Base-by-base conservation (phyloP, 2,329 filamentous ascomycete genomes). In the Botrytis medusae region DNA sequence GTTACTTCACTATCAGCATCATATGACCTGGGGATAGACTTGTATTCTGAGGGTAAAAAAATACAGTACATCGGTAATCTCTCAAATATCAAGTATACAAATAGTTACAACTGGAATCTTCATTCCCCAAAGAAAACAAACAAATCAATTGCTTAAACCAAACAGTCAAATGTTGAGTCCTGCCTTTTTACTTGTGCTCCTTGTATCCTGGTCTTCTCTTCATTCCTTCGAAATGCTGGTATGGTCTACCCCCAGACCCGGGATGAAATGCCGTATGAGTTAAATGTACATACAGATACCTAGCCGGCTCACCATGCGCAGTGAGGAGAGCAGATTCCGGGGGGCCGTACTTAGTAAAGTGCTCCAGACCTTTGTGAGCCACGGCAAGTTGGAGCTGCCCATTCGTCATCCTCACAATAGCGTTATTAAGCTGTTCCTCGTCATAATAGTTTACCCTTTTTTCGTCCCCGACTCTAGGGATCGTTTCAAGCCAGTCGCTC, bases 181-280 rank as follows among this genome's bases (percentile, higher is more conserved):
- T 25, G 16, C 48, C 40, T 40, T 64, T 51, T 59, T 44, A 69
- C 46, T 57, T 42, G 9, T 69, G 65, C 48, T 69, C 65, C 25
- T 1, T 25, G n/a, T 32, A 29, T n/a, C 48, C 65, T 5, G 0
- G 9, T 69, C 6, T 44, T 16, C 48, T 69, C 25, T 10, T 42
- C 65, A 69, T 69, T 25, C 32, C 65, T 40, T 57, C 65, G 14
- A n/a, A 68, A 68, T 57, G 65, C 34, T 37, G 44, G 32, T 67
- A 68, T 5, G 48, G 48, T 2, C 7, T 10, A 44, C 34, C 16
- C 22, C 22, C 25, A 20, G 8, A 0, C 2, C 40, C 62, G 7
- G 4, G 4, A 25, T 14, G 6, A 37, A 54, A 68, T 29, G 32
- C 46, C 14, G 75, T 72, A 29, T 79, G 74, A 77, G 64, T 62